Evolutionary conservation across 192 early-diverging fungal genomes (phyloP).

Genomic region (Backusella parvicylindrica): DNA sequence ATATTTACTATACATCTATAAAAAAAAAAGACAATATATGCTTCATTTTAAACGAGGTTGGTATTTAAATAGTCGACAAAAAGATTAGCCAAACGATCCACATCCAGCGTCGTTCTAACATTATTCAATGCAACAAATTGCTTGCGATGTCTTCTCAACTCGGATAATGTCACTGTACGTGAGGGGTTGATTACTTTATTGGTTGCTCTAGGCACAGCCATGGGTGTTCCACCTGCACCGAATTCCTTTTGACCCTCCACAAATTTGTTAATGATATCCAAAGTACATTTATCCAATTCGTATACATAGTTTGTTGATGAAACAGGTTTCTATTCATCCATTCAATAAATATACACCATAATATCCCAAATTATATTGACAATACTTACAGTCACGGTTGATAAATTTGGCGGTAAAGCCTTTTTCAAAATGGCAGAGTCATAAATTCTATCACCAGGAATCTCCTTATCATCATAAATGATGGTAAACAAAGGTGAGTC

Average conservation of each 20-base stretch:
- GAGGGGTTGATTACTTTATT: slow-evolving; percentile 63
- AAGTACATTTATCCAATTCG: slow-evolving; percentile 82
- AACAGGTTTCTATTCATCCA: slow-evolving; percentile 65
- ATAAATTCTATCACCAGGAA: slow-evolving; percentile 73
- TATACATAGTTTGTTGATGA: slow-evolving; percentile 89
- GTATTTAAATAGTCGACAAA: slow-evolving; percentile 95
- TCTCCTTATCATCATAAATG: slow-evolving; percentile 61
- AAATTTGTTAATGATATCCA: slow-evolving; percentile 74
- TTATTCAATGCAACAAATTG: slow-evolving; percentile 92
- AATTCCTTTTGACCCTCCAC: slow-evolving; percentile 76
- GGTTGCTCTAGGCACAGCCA: slow-evolving; percentile 54
- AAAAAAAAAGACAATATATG: background rate
- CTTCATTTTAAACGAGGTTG: slow-evolving; percentile 47
- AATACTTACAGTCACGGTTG: slow-evolving; percentile 73
- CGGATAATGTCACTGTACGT: slow-evolving; percentile 69
- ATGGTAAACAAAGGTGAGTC: slow-evolving; percentile 95
- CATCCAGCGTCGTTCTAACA: slow-evolving; percentile 70
- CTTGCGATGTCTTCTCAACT: slow-evolving; percentile 73
- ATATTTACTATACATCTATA: background rate
- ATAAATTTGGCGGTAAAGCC: slow-evolving; percentile 77
- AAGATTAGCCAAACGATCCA: slow-evolving; percentile 68
- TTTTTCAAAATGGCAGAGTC: slow-evolving; percentile 69
- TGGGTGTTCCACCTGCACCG: slow-evolving; percentile 43
- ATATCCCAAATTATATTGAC: too few species aligned
- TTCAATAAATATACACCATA: background rate